Evolutionary conservation across 2,329 filamentous ascomycete genomes (phyloP).

Genomic region (Stromatinia cepivora): DNA sequence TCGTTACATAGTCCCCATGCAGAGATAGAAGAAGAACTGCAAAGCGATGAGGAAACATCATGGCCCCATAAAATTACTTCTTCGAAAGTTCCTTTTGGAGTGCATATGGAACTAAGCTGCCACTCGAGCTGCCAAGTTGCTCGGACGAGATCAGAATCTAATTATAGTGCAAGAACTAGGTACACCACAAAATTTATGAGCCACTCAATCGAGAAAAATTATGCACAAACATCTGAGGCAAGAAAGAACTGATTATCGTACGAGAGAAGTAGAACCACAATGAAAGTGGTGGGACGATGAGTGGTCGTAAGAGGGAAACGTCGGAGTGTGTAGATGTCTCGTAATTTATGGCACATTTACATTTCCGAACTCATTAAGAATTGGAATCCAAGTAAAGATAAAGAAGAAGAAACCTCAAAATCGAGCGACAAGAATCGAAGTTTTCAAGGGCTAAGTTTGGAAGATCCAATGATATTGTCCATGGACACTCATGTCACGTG

Average conservation of each 20-base stretch:
- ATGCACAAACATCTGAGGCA: neutral
- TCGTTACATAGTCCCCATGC: neutral
- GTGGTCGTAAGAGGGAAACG: neutral
- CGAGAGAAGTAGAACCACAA: neutral
- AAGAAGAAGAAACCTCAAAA: neutral
- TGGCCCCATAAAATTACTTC: neutral
- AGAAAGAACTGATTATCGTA: neutral
- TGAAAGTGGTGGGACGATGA: neutral
- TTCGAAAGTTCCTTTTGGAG: neutral
- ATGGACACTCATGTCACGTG: neutral
- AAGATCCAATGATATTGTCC: neutral
- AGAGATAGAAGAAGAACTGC: neutral
- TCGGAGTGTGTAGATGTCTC: neutral
- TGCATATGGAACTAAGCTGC: neutral
- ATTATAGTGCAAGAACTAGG: neutral
- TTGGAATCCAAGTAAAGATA: neutral
- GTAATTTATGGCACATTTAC: neutral
- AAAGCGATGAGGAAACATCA: neutral
- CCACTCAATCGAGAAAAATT: neutral
- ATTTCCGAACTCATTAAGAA: neutral
- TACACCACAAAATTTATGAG: neutral
- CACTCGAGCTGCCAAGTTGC: constrained; percentile 8
- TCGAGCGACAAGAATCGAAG: neutral
- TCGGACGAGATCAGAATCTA: neutral
- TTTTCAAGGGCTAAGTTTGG: neutral